Conservation (phyloP, 2,329 filamentous ascomycete genomes). For the Arthrobotrys musiformis region DNA sequence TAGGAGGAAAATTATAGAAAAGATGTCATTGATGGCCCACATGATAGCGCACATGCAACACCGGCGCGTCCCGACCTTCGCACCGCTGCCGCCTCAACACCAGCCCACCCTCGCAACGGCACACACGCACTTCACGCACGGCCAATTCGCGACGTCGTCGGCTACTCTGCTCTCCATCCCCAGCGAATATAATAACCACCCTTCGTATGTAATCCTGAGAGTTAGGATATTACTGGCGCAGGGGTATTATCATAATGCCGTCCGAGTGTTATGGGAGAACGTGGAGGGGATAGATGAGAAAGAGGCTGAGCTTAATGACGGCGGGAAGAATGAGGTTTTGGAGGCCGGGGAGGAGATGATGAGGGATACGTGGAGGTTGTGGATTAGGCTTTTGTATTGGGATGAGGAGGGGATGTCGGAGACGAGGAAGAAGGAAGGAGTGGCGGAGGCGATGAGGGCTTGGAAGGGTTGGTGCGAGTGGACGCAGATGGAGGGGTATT, state of each 20-base stretch:
- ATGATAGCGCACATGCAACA: slow-evolving; percentile 55
- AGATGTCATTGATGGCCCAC: slow-evolving; percentile 50
- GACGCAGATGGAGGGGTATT: slow-evolving; percentile 50
- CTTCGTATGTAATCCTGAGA: slow-evolving; percentile 41
- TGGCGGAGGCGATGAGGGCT: slow-evolving; percentile 27
- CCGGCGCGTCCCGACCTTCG: slow-evolving; percentile 46
- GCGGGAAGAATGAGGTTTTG: slow-evolving; percentile 1
- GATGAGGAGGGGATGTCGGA: slow-evolving; percentile 50
- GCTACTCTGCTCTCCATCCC: slow-evolving; percentile 46
- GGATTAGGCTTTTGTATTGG: slow-evolving; percentile 48
- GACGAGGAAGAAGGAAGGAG: slow-evolving; percentile 20
- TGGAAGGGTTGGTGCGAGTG: slow-evolving; percentile 52
- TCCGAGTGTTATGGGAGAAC: slow-evolving; percentile 42
- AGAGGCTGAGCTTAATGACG: slow-evolving; percentile 21
- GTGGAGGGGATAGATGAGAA: slow-evolving; percentile 45
- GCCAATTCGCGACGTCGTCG: slow-evolving; percentile 50
- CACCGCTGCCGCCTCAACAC: slow-evolving; percentile 41
- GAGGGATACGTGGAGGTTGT: slow-evolving; percentile 49
- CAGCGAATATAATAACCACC: slow-evolving; percentile 48
- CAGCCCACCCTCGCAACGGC: slow-evolving; percentile 34
- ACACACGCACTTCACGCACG: slow-evolving; percentile 43
- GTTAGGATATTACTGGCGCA: slow-evolving; percentile 42
- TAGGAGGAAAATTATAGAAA: not conserved
- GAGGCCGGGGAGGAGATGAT: slow-evolving; percentile 53
- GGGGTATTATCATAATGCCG: slow-evolving; percentile 51